These are phyloP conservation scores for Thinopyrum elongatum DNA, from an alignment of 176 grass and related monocot species.

Conservation along the genomic window DNA sequence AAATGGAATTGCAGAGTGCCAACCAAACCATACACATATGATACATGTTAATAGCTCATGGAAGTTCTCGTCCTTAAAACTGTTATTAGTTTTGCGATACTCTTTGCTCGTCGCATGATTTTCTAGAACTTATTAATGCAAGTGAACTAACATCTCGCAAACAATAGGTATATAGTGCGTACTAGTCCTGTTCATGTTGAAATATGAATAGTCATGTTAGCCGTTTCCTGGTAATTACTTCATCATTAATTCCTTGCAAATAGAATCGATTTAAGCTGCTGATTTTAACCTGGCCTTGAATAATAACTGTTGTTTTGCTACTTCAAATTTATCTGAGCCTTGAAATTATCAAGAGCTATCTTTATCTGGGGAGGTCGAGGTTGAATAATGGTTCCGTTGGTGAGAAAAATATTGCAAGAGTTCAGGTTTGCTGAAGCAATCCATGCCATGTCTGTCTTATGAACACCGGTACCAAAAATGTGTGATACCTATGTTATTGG, in stretches of 20 bases:
- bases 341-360: background rate
- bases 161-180: constrained; percentile 4
- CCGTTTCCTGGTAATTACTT: background rate
- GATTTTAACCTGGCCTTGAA: constrained; percentile 3
- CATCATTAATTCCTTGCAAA: constrained; percentile 16
- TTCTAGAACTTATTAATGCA: constrained; percentile 15
- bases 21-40: background rate
- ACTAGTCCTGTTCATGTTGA: constrained; percentile 24
- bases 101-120: background rate
- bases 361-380: background rate
- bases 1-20: constrained; percentile 12
- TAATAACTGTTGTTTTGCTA: background rate
- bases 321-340: constrained; percentile 4
- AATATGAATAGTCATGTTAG: constrained; percentile 21
- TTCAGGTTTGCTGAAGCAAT: background rate
- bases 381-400: background rate
- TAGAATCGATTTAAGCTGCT: background rate
- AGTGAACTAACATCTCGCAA: constrained; percentile 31
- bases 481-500: background rate
- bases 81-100: constrained; percentile 10
- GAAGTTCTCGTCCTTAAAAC: background rate
- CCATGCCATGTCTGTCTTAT: background rate
- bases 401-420: background rate
- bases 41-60: constrained; percentile 9
- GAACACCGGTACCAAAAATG: background rate